Evolutionary conservation across 495 filamentous ascomycete genomes (phyloP), one percentile per base, ranked within the genome.

Genomic region (Talaromyces stipitatus): DNA sequence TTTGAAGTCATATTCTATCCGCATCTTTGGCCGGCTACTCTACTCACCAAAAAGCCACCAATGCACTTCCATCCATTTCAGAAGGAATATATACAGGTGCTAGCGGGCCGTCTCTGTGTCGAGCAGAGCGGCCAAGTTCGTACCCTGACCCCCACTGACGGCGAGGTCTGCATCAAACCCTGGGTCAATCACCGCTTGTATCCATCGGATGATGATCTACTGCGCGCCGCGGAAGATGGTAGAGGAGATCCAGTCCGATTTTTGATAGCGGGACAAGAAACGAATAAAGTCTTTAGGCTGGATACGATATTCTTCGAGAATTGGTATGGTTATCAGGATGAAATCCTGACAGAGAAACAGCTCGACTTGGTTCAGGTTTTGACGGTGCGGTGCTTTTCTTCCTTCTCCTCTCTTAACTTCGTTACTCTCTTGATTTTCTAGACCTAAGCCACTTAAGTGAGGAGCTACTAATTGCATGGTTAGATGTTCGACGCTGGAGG

Each of bases 251-350:
- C 30, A 56, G 61, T 36, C 32, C 56, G 30, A 36, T 66, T 67
- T 41, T 26, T 63, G 4, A 45, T 65, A 26, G 68, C 65, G 11
- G 74, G 68, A 2, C 55, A 64, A 58, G 63, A 60, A 10, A 69
- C 72, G 2, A 45, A 54, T 52, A 57, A 64, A 46, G 43, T 46
- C 18, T 46, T 24, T 20, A 6, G 43, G 56, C 68, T 79, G 3
- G 73, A 81, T 64, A 67, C 63, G 1, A 61, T 75, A 28, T 82
- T 82, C 65, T 81, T 82, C 43, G 71, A 80, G 64, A 82, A 82
- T 50, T 82, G 76, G 78, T 81, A 81, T 59, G 70, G 66, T 20
- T 79, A 79, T 53, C 77, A 77, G 64, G 75, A 81, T 54, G 70
- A 73, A 43, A 60, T 78, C 4, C 54, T 75, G n/a, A 50, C 69